Base-by-base conservation (phyloP, 768 basidiomycete genomes). In the Boletus reticulatus region DNA sequence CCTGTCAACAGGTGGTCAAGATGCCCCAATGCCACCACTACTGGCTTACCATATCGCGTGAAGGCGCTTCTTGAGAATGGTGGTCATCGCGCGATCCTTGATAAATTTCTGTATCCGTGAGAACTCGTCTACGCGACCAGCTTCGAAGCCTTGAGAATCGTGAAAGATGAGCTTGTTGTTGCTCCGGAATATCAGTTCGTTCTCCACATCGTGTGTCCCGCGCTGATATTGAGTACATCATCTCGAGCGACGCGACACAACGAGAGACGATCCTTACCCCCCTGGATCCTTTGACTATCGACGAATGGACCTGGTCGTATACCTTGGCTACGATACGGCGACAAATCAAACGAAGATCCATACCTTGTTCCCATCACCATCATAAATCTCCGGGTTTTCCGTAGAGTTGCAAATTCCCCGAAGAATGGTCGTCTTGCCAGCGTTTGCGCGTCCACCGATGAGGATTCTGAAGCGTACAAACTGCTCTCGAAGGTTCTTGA, bases 81-180 rank as follows among this genome's bases (percentile, higher is more conserved):
- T 22, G 1, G 37, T 56, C 31, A 48, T 36, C 0, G 48, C 53
- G 17, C 55, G 45, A 20, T 54, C 52, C 3, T 13, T 16, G n/a
- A 54, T 54, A 31, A 56, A 56, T 1, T 49, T 19, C 48, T 57
- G 55, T 37, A 45, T 32, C 3, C 22, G 11, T 43, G 44, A 12
- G 37, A 49, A 55, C 16, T 57, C 42, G 0, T 49, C 54, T n/a
- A 37, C 43, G 9, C 48, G n/a, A 17, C 56, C 56, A 4, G 52
- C 56, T 49, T 57, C 56, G 14, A 54, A 54, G 24, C 53, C 48
- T 2, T 29, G 53, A 2, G 48, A 55, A 11, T 55, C 48, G 22
- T 56, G 50, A 17, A 56, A 56, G 27, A 48, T 45, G 6, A 56
- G 20, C 2, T 47, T 43, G 27, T 27, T 27, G 27, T 27, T 27